Conservation (phyloP, 106 monocot genomes). For the Phalaenopsis equestris region DNA sequence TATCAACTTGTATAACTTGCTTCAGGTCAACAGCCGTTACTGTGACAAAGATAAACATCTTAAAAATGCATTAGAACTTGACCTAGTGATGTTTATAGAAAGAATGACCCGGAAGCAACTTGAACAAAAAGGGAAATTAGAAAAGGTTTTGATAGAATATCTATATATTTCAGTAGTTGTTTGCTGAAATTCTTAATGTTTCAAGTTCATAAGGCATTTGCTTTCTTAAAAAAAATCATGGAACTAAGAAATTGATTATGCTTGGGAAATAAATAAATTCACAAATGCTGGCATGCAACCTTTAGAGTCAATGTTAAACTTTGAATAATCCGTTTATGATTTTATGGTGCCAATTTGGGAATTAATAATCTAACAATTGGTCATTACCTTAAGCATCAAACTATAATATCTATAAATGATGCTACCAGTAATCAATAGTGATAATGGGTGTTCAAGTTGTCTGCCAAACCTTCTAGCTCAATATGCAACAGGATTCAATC, state of each 20-base stretch:
- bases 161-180: not conserved
- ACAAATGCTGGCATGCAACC: not conserved
- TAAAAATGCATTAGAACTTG: not conserved
- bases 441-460: not conserved
- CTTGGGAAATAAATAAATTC: not conserved
- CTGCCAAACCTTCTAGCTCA: not conserved
- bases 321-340: not conserved
- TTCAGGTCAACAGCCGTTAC: constrained; percentile 81
- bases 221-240: not conserved
- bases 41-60: constrained; percentile 16
- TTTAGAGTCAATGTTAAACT: not conserved
- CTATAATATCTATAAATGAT: not conserved
- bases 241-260: not conserved
- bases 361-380: not conserved
- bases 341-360: not conserved
- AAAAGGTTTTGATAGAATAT: not conserved
- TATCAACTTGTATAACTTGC: constrained; percentile 79
- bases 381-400: not conserved
- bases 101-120: not conserved
- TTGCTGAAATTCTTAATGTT: not conserved
- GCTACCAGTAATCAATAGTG: not conserved
- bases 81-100: not conserved
- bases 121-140: not conserved
- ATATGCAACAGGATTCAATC: not conserved
- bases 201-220: not conserved